Evolutionary conservation across 768 basidiomycete genomes (phyloP).

Genomic region (Flagelloscypha sp.): DNA sequence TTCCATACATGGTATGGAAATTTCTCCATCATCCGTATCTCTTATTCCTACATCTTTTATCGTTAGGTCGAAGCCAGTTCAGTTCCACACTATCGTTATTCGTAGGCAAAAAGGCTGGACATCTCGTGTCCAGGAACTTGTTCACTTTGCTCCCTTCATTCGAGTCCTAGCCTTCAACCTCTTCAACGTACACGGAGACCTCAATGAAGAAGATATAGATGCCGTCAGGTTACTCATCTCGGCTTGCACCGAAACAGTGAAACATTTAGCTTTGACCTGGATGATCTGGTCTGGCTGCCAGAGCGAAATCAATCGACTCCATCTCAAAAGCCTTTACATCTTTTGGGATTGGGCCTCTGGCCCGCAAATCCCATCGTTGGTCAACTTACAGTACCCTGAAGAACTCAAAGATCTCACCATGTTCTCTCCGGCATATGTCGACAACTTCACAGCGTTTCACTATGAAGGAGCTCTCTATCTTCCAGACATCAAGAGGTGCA

Average conservation of each 20-base stretch:
- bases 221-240: too few species aligned
- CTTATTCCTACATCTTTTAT: too few species aligned
- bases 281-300: slow-evolving; percentile 2
- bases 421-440: slow-evolving; percentile 1
- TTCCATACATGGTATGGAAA: too few species aligned
- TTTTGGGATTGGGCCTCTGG: not conserved
- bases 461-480: not conserved
- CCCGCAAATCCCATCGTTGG: not conserved
- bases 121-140: too few species aligned
- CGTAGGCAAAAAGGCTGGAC: too few species aligned
- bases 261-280: slow-evolving; percentile 5
- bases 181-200: too few species aligned
- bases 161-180: too few species aligned
- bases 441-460: not conserved
- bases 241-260: not conserved
- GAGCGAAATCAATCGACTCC: slow-evolving; percentile 2
- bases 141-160: too few species aligned
- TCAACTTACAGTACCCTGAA: not conserved
- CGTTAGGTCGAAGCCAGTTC: too few species aligned
- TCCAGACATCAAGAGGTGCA: slow-evolving; percentile 2
- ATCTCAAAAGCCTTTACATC: slow-evolving; percentile 4
- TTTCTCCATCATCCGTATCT: too few species aligned
- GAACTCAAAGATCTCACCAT: slow-evolving; percentile 4
- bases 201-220: too few species aligned
- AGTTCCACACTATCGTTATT: too few species aligned